Conservation (phyloP, 2,329 filamentous ascomycete species). For the Paecilomyces fulvus region DNA sequence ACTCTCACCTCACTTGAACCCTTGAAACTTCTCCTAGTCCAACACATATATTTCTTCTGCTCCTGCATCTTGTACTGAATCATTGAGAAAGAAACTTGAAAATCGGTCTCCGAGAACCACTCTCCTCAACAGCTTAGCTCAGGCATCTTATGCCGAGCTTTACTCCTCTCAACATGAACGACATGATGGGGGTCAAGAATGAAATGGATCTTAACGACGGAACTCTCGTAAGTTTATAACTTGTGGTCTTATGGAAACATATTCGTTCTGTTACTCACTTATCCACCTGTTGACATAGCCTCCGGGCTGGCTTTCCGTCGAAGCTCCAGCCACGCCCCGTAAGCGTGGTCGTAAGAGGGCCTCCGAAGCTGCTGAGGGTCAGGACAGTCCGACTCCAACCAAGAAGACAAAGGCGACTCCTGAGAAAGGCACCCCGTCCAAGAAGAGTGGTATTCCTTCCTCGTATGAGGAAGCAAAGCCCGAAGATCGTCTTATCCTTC, state of each 20-base stretch:
- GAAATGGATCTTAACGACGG: neutral
- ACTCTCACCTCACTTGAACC: neutral
- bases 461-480: conserved; percentile 11
- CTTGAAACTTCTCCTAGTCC: neutral
- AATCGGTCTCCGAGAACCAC: too few relatives aligned
- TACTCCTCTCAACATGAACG: neutral
- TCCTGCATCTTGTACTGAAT: neutral
- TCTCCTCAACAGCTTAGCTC: neutral
- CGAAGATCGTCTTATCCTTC: conserved; percentile 19
- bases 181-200: neutral
- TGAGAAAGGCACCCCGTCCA: conserved; percentile 4
- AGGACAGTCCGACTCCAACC: conserved; percentile 1
- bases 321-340: conserved; percentile 8
- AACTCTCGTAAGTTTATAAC: neutral
- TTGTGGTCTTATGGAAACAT: neutral
- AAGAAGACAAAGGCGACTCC: conserved; percentile 8
- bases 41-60: neutral
- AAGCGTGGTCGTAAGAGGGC: conserved; percentile 15
- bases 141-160: neutral
- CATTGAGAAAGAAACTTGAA: too few relatives aligned
- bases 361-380: neutral
- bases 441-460: conserved; percentile 13
- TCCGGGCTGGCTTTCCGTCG: neutral
- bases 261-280: neutral
- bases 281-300: neutral